Conservation (phyloP, 306 rosid species). For the Quercus suber region DNA sequence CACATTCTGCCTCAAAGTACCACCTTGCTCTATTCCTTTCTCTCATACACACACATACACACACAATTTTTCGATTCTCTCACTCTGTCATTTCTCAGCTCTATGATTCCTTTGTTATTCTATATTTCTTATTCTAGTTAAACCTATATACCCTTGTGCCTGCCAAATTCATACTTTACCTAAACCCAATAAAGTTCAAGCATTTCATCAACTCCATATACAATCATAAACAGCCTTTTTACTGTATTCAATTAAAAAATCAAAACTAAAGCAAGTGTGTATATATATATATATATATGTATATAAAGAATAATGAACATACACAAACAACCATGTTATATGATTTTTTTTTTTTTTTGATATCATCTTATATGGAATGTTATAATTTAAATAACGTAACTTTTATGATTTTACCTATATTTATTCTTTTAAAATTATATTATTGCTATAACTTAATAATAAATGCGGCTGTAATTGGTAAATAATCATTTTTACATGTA, state of each 20-base stretch:
- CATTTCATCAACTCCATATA: conserved; percentile 54
- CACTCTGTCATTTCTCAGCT: conserved; percentile 27
- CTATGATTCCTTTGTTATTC: conserved; percentile 34
- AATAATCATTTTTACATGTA: not conserved
- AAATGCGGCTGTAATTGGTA: accelerated
- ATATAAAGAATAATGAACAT: too few relatives aligned
- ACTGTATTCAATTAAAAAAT: conserved; percentile 25
- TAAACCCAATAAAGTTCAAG: conserved; percentile 76
- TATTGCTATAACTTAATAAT: too few relatives aligned
- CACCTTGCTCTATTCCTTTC: conserved; percentile 9
- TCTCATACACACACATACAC: not conserved
- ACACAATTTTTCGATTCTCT: conserved; percentile 25
- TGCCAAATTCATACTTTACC: conserved; percentile 73
- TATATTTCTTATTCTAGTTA: conserved; percentile 24
- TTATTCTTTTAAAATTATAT: too few relatives aligned
- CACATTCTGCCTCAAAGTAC: conserved; percentile 25
- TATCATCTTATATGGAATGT: too few relatives aligned
- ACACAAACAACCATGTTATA: too few relatives aligned
- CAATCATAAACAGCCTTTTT: conserved; percentile 92
- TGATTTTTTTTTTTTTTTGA: too few relatives aligned
- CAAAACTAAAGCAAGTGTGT: not conserved
- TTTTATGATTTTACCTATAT: too few relatives aligned
- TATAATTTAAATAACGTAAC: too few relatives aligned
- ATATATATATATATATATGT: not conserved
- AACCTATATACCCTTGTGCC: conserved; percentile 27